Evolutionary conservation across 2,329 filamentous ascomycete species (phyloP), one percentile per base, ranked within the genome.

Genomic region (Pseudocercospora eumusae): DNA sequence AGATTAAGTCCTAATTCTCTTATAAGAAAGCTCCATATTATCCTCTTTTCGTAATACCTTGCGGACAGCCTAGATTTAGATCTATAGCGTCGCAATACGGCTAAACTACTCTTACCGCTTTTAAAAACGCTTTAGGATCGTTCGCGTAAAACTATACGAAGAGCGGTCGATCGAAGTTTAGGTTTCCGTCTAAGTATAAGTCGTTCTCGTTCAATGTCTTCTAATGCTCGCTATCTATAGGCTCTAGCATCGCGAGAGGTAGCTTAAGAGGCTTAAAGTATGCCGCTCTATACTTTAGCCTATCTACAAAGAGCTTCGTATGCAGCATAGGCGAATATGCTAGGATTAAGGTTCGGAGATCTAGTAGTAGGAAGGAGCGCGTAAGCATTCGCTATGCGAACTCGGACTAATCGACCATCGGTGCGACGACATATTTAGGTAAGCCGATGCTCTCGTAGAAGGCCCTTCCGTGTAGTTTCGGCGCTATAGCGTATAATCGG

Each of bases 351-450:
- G 87, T 81, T 54, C 77, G 75, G 3, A 71, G 68, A 47, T 86
- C 80, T 5, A 87, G 78, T 1, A 90, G 83, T 70, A 97, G 86
- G 78, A 96, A 98, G 6, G 93, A 97, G 69, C 95, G 88, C n/a
- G 91, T 91, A 67, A 99, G 88, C 83, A 97, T 88, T 70, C 95
- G 90, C 95, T 95, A 99, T 71, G 93, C 95, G 80, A 98, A 97
- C 81, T 99, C 95, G 28, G 92, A 97, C 76, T 97, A 91, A 74
- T 99, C 93, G 21, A 99, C 95, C 95, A 99, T 99, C 36, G 95
- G 95, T 33, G 95, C 95, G 59, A 99, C 84, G 28, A 99, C 86
- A 68, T 90, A 88, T 78, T 91, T 96, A 1, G 95, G 95, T 63
- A 89, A 93, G 21, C 95, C 95, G 64, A 99, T 89, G 74, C 91